Base-by-base conservation (phyloP, 2,329 filamentous ascomycete species). In the Ceratocystis cacaofunesta region DNA sequence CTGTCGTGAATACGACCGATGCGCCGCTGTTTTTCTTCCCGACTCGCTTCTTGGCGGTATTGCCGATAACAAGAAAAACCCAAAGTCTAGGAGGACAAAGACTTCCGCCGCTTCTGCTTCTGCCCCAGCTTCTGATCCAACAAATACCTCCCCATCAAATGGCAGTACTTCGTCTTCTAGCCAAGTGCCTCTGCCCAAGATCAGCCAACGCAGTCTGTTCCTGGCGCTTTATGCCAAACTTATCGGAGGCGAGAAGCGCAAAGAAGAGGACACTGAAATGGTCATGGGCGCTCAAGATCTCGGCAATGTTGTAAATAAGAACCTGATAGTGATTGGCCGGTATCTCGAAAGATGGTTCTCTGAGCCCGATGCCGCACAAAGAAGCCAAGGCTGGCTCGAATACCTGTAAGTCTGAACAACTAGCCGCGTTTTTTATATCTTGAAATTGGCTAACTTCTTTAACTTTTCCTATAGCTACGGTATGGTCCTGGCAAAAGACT, bases 261-360 rank as follows among this genome's bases (percentile, higher is more conserved):
- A 92, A 75, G 90, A 96, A 71, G 94, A 99, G 75, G 92, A 97
- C 66, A 90, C 89, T 25, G 94, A 99, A 76, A 96, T 96, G 88
- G 89, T 99, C 62, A 85, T 97, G 76, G 94, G 94, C 0, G 92
- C 94, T 1, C 86, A 92, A 67, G 94, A 99, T 75, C 85, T 90
- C 15, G 91, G 92, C 1, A 86, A 86, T 41, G 89, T 90, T 1
- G 76, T 85, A 67, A 99, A 99, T 74, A 90, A 91, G 73, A 90
- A 97, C 73, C 77, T 99, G 36, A 80, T 88, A 1, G 80, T 83
- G 0, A 83, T 97, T 46, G 86, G 88, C 22, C 83, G 86, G 5
- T 86, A 88, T 41, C 78, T 99, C 41, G 86, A 94, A 69, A 82
- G 84, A 25, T 96, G 91, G 86, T 92, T 97, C 71, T 79, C 81